Conservation (phyloP, 1,284 basidiomycete species). For the Trichosporon sp. region DNA sequence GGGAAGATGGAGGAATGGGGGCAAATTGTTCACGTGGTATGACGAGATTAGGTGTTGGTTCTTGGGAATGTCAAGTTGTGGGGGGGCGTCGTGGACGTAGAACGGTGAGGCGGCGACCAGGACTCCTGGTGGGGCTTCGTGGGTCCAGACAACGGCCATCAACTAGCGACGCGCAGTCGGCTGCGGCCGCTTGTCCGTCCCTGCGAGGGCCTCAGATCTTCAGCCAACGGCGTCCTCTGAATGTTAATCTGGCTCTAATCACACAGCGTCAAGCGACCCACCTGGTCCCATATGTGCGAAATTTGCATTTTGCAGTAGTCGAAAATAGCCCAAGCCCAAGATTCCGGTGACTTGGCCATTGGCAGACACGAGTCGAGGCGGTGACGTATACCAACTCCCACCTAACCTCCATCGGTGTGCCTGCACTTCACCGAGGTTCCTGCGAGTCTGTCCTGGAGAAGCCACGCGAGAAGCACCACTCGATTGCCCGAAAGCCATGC, state of each 20-base stretch:
- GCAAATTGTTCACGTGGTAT: neutral
- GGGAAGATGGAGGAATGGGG: neutral
- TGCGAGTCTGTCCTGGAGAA: neutral
- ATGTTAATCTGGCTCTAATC: neutral
- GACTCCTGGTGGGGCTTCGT: neutral
- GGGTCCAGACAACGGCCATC: neutral
- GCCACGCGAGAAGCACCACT: neutral
- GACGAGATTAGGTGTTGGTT: neutral
- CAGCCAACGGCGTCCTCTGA: slow-evolving; percentile 3
- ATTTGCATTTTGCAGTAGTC: neutral
- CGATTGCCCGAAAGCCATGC: neutral
- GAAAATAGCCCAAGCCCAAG: neutral
- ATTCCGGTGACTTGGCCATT: slow-evolving; percentile 9
- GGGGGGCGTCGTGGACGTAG: neutral
- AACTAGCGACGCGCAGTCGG: slow-evolving; percentile 7
- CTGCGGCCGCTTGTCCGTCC: neutral
- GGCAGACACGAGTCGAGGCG: neutral
- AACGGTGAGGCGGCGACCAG: neutral
- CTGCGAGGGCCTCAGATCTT: neutral
- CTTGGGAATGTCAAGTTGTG: slow-evolving; percentile 1
- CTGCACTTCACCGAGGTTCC: slow-evolving; percentile 9
- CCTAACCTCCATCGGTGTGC: slow-evolving; percentile 4
- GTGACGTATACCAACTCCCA: slow-evolving; percentile 7
- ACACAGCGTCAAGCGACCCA: neutral
- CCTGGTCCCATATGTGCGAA: neutral